Percentiles rank a stretch among this genome's conserved stretches.
Conservation (phyloP, 2,329 filamentous ascomycete species). For the Penicillium sp. region DNA sequence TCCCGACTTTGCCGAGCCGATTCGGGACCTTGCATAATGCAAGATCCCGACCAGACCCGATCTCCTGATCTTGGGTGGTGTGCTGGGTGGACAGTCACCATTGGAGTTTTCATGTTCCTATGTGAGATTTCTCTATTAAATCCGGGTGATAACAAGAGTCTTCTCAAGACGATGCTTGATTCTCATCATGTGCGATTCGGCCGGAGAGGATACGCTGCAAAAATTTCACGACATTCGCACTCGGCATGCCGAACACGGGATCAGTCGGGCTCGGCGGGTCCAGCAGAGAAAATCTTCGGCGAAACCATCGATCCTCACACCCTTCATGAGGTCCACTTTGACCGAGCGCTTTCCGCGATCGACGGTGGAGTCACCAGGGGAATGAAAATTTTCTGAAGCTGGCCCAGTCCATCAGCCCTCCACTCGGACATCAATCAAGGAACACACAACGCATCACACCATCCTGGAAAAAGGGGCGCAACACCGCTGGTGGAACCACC, state of each 20-base stretch:
- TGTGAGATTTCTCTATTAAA: too few relatives aligned
- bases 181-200: too few relatives aligned
- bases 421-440: background rate
- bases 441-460: background rate
- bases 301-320: conserved; percentile 8
- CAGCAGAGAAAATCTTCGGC: conserved; percentile 6
- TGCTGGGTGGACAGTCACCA: too few relatives aligned
- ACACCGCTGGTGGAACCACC: background rate
- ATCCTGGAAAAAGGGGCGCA: conserved; percentile 1
- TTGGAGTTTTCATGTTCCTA: too few relatives aligned
- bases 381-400: conserved; percentile 1
- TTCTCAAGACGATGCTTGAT: too few relatives aligned
- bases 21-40: conserved; percentile 10
- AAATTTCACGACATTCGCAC: background rate
- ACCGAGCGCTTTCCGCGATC: conserved; percentile 16
- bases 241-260: conserved; percentile 19
- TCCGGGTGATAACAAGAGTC: too few relatives aligned
- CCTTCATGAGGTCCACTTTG: conserved; percentile 11
- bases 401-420: conserved; percentile 5
- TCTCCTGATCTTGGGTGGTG: too few relatives aligned
- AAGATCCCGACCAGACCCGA: conserved; percentile 3
- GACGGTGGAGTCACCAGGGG: conserved; percentile 11
- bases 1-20: conserved; percentile 15
- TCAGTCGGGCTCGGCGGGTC: conserved; percentile 1
- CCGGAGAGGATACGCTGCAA: too few relatives aligned